Conservation (phyloP, 192 early-diverging fungal genomes). For the Backusella macrospora region DNA sequence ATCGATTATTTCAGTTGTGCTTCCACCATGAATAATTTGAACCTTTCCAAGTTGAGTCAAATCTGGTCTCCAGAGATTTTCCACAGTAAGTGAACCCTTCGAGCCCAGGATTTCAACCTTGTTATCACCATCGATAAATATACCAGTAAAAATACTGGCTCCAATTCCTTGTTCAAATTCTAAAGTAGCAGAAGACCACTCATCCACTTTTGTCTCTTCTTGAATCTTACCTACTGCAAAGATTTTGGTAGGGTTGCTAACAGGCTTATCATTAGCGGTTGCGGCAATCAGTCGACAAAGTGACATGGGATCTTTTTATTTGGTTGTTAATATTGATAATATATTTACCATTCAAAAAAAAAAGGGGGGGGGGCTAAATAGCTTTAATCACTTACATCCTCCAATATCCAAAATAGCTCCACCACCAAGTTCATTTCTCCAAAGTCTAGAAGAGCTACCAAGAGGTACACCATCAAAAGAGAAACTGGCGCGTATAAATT, state of each 20-base stretch:
- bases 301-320: constrained; percentile 35
- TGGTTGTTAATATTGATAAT: not conserved
- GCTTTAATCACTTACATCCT: constrained; percentile 35
- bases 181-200: constrained; percentile 37
- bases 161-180: constrained; percentile 24
- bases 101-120: constrained; percentile 32
- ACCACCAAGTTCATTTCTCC: constrained; percentile 41
- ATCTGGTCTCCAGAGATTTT: constrained; percentile 42
- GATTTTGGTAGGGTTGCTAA: constrained; percentile 25
- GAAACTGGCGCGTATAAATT: constrained; percentile 36
- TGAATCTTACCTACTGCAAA: constrained; percentile 29
- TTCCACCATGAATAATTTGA: constrained; percentile 20
- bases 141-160: constrained; percentile 34
- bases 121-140: constrained; percentile 35
- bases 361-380: not conserved
- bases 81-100: constrained; percentile 28
- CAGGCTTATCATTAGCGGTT: not conserved
- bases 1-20: constrained; percentile 3
- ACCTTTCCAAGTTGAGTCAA: constrained; percentile 25
- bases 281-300: constrained; percentile 39
- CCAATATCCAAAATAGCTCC: constrained; percentile 42
- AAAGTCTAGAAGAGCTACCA: constrained; percentile 30
- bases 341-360: not conserved
- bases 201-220: constrained; percentile 37
- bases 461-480: constrained; percentile 30